These are phyloP conservation scores for Sechiopsis laciniata DNA, from an alignment of 306 rosid species.

Conservation along the genomic window DNA sequence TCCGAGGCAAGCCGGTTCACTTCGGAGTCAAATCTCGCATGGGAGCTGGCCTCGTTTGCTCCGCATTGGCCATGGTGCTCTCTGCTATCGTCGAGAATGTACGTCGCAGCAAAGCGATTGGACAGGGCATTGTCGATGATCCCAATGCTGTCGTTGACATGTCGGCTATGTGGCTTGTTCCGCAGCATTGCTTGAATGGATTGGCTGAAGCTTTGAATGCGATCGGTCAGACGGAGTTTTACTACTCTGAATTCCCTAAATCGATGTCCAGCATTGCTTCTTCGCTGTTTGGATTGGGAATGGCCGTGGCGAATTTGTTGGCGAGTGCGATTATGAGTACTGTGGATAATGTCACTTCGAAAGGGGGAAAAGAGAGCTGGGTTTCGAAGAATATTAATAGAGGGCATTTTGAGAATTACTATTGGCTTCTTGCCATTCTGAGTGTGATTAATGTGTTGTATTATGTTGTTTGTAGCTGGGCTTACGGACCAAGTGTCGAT, in stretches of 20 bases:
- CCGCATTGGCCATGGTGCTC: constrained; percentile 35
- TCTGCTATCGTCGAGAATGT: constrained; percentile 43
- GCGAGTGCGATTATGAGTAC: constrained; percentile 40
- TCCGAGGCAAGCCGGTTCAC: constrained; percentile 39
- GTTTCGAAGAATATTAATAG: constrained; percentile 44
- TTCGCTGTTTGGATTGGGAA: constrained; percentile 39
- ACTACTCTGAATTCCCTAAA: constrained; percentile 58
- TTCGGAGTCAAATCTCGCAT: constrained; percentile 41
- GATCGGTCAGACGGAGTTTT: constrained; percentile 59
- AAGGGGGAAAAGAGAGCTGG: constrained; percentile 54
- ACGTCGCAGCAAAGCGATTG: constrained; percentile 39
- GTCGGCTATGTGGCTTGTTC: constrained; percentile 65
- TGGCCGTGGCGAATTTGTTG: constrained; percentile 43
- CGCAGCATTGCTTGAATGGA: constrained; percentile 41
- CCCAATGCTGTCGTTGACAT: constrained; percentile 39
- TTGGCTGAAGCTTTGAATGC: constrained; percentile 57
- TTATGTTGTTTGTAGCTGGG: constrained; percentile 51
- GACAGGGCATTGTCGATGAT: constrained; percentile 29
- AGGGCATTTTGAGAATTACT: constrained; percentile 50
- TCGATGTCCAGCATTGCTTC: constrained; percentile 65
- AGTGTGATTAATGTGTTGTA: constrained; percentile 33
- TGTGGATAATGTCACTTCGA: constrained; percentile 41
- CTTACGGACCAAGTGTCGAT: constrained; percentile 49
- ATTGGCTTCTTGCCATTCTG: constrained; percentile 47
- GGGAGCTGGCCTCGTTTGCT: constrained; percentile 48